phyloP scores from a whole-genome alignment of 169 alveolate species.

The Plasmodium gonderi region DNA sequence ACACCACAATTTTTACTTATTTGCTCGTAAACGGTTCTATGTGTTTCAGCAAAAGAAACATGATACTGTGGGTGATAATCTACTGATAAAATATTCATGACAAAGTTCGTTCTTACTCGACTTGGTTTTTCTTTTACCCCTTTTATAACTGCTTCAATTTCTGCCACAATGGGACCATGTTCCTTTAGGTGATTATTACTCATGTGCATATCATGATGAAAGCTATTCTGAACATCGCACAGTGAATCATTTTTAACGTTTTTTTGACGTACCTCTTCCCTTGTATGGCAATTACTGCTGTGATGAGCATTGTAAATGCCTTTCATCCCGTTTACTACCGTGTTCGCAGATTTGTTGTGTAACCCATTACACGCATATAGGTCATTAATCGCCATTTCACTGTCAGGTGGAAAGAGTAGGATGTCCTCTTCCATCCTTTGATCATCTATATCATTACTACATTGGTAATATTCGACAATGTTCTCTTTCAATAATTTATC shows the following conservation, averaged over 20 bases:
- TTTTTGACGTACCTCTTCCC: too few species aligned
- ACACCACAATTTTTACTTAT: background rate
- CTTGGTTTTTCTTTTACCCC: background rate
- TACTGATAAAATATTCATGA: conserved; percentile 26
- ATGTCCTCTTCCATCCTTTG: conserved; percentile 9
- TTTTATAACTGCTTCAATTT: background rate
- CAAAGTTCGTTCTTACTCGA: background rate
- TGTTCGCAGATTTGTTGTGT: background rate
- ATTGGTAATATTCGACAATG: conserved; percentile 41
- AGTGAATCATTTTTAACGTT: too few species aligned
- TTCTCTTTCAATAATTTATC: background rate
- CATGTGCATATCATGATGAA: background rate
- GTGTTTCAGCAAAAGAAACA: conserved; percentile 62
- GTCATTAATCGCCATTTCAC: background rate
- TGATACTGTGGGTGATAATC: conserved; percentile 65
- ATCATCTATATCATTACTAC: conserved; percentile 41
- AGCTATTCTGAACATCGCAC: too few species aligned
- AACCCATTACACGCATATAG: background rate
- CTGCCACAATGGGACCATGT: background rate
- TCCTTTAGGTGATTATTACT: background rate
- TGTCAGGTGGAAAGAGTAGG: conserved; percentile 37
- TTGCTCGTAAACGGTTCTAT: conserved; percentile 17
- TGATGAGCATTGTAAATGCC: background rate
- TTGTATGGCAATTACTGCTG: background rate
- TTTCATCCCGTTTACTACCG: background rate